These are phyloP conservation scores for Exutisphaerella laricina DNA, from an alignment of 2,329 filamentous ascomycete species.

Conservation along the genomic window DNA sequence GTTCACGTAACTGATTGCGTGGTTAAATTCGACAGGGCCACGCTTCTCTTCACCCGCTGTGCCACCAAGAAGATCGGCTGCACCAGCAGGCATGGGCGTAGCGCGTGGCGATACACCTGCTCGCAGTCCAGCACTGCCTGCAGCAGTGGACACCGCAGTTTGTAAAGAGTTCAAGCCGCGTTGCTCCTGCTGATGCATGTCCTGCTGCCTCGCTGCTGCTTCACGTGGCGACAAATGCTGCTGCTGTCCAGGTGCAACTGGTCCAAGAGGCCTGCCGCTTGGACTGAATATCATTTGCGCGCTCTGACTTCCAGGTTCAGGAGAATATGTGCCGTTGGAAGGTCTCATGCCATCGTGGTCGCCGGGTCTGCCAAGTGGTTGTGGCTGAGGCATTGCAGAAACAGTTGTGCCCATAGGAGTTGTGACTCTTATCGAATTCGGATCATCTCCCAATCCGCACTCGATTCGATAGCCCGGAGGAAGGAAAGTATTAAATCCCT, in stretches of 20 bases:
- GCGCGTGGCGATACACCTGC: slow-evolving; percentile 48
- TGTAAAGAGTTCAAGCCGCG: slow-evolving; percentile 61
- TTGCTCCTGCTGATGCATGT: slow-evolving; percentile 36
- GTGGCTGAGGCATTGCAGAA: slow-evolving; percentile 65
- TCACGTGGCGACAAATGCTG: slow-evolving; percentile 29
- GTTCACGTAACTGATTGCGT: slow-evolving; percentile 98
- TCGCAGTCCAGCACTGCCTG: slow-evolving; percentile 45
- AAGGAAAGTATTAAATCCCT: slow-evolving; percentile 97
- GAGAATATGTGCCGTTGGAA: slow-evolving; percentile 37
- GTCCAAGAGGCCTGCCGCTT: slow-evolving; percentile 39
- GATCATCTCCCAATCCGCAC: slow-evolving; percentile 87
- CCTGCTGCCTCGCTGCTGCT: slow-evolving; percentile 27
- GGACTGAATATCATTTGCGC: slow-evolving; percentile 40
- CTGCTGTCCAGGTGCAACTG: slow-evolving; percentile 31
- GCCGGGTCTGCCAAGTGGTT: slow-evolving; percentile 36
- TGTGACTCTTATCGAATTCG: slow-evolving; percentile 92
- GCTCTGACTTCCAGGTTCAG: slow-evolving; percentile 33
- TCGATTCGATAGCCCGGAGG: slow-evolving; percentile 94
- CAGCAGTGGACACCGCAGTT: slow-evolving; percentile 56
- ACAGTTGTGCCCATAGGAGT: slow-evolving; percentile 97
- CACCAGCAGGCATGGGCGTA: slow-evolving; percentile 51
- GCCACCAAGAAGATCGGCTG: slow-evolving; percentile 45
- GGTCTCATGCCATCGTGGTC: slow-evolving; percentile 22
- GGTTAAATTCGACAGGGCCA: slow-evolving; percentile 96
- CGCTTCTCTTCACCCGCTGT: slow-evolving; percentile 65